These are phyloP conservation scores for Chloris gayana DNA, from an alignment of 176 grass and related monocot species.

Conservation along the genomic window DNA sequence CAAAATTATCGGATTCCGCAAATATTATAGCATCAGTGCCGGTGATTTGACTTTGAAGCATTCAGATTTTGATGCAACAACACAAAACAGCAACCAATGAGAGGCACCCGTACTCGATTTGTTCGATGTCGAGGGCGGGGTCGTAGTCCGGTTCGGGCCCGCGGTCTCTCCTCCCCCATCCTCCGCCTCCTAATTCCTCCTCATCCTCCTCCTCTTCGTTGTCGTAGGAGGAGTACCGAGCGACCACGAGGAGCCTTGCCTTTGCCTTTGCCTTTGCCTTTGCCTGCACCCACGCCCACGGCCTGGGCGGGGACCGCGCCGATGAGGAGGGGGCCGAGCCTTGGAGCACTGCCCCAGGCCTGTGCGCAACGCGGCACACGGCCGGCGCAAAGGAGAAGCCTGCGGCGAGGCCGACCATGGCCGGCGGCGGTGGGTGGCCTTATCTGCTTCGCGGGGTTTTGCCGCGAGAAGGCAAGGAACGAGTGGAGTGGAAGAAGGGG, in stretches of 20 bases:
- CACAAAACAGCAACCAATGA: neutral
- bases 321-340: constrained; percentile 17
- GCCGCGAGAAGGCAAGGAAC: constrained; percentile 32
- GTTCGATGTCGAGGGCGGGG: constrained; percentile 79
- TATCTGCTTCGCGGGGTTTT: constrained; percentile 54
- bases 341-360: neutral
- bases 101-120: constrained; percentile 52
- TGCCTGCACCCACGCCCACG: neutral
- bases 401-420: constrained; percentile 62
- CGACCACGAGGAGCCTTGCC: constrained; percentile 41
- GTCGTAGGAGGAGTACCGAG: constrained; percentile 51
- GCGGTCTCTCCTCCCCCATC: constrained; percentile 46
- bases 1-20: neutral
- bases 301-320: constrained; percentile 22
- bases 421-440: constrained; percentile 39
- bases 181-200: constrained; percentile 29
- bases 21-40: neutral
- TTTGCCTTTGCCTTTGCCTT: neutral
- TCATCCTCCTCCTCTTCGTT: constrained; percentile 14
- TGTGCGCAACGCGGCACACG: neutral
- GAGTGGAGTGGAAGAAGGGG: constrained; percentile 39
- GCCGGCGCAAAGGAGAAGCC: constrained; percentile 37
- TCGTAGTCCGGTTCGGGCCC: constrained; percentile 60
- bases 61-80: neutral
- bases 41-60: neutral